Base-by-base conservation (phyloP, 2,329 filamentous ascomycete genomes). In the Fusarium luffae region DNA sequence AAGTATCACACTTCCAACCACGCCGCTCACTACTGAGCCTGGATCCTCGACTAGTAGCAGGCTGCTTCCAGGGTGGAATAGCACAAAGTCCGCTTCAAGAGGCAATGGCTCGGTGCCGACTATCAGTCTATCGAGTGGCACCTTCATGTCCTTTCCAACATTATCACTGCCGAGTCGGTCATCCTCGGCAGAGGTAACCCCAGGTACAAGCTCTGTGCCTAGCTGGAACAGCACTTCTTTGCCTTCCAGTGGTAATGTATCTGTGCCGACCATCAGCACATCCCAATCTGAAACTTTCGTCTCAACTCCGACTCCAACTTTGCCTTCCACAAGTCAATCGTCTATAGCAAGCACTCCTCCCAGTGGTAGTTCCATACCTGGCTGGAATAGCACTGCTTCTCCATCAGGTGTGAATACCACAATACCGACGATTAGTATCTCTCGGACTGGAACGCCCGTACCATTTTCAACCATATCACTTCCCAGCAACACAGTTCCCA, bases 161-260 rank as follows among this genome's bases (percentile, higher is more conserved):
- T 28, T 25, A 4, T 37, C 65, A 1, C 6, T 12, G 2, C 12
- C 64, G 11, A 54, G 23, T 7, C 28, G 19, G 28, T 8, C 6
- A 13, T 41, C 42, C 3, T 57, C 52, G 2, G 16, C 16, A 18
- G 34, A 46, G 8, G 34, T 27, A 19, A 37, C 5, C 16, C 23
- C 32, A 18, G 43, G 37, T 10, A 42, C 30, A 18, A 52, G 21
- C n/a, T 60, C 56, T 4, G 32, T 18, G 0, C 48, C 66, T 10
- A 46, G 47, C 30, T 52, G 51, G 37, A 63, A 56, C 18, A 52
- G 34, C 25, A 62, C 60, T 2, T 63, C 60, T 32, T 21, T 49
- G 10, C 32, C 41, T 12, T 28, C 60, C 0, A 18, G 50, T 3
- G 14, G 60, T 3, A 65, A 51, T 12, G 11, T 37, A 14, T 65